These are phyloP conservation scores for Trichosanthes cucumerina DNA, from an alignment of 306 rosid species.

Conservation along the genomic window DNA sequence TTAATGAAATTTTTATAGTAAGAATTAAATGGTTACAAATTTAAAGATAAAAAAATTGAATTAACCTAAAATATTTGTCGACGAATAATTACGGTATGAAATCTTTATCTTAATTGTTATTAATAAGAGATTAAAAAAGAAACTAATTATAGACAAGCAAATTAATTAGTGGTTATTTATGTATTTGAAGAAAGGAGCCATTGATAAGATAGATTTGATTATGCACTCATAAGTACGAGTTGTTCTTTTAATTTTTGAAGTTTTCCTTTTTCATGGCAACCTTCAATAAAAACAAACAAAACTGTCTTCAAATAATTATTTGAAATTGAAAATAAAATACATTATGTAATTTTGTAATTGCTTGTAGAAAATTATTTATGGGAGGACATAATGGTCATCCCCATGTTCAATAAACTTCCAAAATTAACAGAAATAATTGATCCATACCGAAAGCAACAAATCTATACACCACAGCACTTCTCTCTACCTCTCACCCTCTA, in stretches of 20 bases:
- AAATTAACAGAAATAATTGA: constrained; percentile 2
- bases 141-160: neutral
- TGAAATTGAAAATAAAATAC: neutral
- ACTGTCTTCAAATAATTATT: neutral
- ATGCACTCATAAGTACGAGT: neutral
- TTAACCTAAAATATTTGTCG: too few relatives aligned
- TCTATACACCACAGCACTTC: neutral
- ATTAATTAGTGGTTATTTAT: neutral
- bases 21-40: too few relatives aligned
- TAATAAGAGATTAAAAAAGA: neutral
- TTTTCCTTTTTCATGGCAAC: neutral
- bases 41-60: too few relatives aligned
- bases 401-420: neutral
- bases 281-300: neutral
- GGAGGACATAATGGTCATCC: neutral
- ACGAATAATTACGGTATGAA: too few relatives aligned
- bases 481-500: neutral
- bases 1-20: too few relatives aligned
- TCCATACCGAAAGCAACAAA: neutral
- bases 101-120: neutral
- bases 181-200: too few relatives aligned
- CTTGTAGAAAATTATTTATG: neutral
- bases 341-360: neutral
- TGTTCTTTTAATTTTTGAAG: neutral
- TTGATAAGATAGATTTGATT: neutral